Percentiles rank a stretch among this genome's conserved stretches.
phyloP scores from a whole-genome alignment of 805 yeast species.

The Yamadazyma tumulicola region DNA sequence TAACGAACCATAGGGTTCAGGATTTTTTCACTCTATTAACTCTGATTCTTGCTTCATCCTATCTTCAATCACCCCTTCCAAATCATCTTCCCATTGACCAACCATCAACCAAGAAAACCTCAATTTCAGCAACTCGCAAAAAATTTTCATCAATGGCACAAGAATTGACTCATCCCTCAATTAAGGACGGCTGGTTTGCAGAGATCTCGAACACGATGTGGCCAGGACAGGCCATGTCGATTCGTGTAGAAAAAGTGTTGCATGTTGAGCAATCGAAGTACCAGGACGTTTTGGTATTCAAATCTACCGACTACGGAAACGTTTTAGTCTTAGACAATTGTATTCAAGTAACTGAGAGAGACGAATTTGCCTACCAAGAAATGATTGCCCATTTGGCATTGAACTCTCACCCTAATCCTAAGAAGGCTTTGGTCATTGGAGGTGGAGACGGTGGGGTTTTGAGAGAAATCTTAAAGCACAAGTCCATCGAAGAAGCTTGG shows the following conservation, averaged over 20 bases:
- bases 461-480: constrained; percentile 91
- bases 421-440: constrained; percentile 90
- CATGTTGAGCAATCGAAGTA: constrained; percentile 83
- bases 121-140: neutral
- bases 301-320: constrained; percentile 91
- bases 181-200: constrained; percentile 92
- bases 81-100: too few relatives aligned
- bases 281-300: constrained; percentile 92
- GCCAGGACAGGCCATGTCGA: constrained; percentile 98
- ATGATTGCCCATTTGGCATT: constrained; percentile 94
- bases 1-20: too few relatives aligned
- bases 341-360: constrained; percentile 95
- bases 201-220: constrained; percentile 94
- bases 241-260: constrained; percentile 81
- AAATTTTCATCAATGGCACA: constrained; percentile 17
- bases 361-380: constrained; percentile 96
- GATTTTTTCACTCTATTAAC: too few relatives aligned
- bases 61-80: too few relatives aligned
- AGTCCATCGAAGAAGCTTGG: constrained; percentile 79
- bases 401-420: constrained; percentile 92
- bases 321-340: constrained; percentile 93
- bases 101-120: too few relatives aligned
- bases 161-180: constrained; percentile 52
- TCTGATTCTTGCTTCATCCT: too few relatives aligned
- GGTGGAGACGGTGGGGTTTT: constrained; percentile 99